These are phyloP conservation scores for Vigna nakashimae DNA, from an alignment of 306 rosid species.

Conservation along the genomic window DNA sequence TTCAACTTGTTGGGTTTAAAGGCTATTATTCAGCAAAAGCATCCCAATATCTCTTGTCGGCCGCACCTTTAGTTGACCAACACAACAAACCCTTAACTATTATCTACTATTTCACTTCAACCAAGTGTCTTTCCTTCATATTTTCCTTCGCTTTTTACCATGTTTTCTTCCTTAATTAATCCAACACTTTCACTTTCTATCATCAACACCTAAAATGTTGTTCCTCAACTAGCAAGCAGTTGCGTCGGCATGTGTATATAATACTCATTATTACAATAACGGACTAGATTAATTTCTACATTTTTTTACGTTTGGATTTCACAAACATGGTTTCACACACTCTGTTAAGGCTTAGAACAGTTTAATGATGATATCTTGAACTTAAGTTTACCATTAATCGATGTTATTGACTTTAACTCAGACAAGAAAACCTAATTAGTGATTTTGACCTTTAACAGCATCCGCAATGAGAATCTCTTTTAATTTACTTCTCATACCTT, in stretches of 20 bases:
- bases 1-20: conserved; percentile 38
- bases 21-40: conserved; percentile 47
- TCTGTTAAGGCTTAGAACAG: background rate
- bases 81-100: too few species aligned
- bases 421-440: conserved; percentile 31
- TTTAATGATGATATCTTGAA: conserved; percentile 35
- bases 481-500: conserved; percentile 36
- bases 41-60: conserved; percentile 51
- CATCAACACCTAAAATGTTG: background rate
- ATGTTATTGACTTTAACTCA: conserved; percentile 36
- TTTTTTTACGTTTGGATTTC: background rate
- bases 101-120: conserved; percentile 19
- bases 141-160: background rate
- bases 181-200: conserved; percentile 11
- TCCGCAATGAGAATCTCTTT: conserved; percentile 19
- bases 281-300: background rate
- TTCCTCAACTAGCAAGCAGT: background rate
- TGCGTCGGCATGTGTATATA: conserved; percentile 26
- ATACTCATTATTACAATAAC: conserved; percentile 1
- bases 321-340: conserved; percentile 1
- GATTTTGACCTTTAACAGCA: conserved; percentile 42
- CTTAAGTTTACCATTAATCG: conserved; percentile 30
- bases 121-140: background rate
- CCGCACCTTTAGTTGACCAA: conserved; percentile 56
- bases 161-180: conserved; percentile 19